Percentiles rank a stretch among this genome's conserved stretches.
Conservation (phyloP, 192 early-diverging fungal genomes). For the Entrophospora sp. region DNA sequence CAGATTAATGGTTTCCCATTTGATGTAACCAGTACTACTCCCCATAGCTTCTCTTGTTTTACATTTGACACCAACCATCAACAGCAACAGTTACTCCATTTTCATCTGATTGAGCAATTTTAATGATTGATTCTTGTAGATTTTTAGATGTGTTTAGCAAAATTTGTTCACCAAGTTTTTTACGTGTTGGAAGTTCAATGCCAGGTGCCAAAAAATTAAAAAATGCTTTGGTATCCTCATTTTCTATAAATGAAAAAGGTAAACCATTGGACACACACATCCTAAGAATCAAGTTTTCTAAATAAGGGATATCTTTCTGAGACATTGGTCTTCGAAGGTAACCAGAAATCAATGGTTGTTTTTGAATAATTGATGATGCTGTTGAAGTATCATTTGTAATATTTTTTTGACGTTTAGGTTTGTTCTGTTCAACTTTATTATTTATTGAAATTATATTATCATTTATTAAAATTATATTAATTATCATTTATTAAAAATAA, state of each 20-base stretch:
- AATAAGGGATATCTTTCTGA: neutral
- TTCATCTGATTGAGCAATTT: no score
- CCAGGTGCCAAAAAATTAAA: neutral
- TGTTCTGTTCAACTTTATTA: no score
- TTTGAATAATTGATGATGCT: no score
- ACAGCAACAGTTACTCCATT: neutral
- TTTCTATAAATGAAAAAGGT: neutral
- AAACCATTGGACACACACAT: neutral
- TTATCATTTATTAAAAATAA: no score
- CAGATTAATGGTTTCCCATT: neutral
- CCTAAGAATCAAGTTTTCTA: neutral
- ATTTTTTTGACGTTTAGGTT: no score
- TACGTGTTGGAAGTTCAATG: neutral
- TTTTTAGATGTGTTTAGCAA: neutral
- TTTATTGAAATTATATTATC: no score
- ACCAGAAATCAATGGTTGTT: no score
- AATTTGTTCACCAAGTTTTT: neutral
- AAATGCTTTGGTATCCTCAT: neutral
- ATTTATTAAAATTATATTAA: no score
- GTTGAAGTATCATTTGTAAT: no score
- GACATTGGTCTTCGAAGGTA: neutral
- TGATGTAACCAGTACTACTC: conserved; percentile 1
- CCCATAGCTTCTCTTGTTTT: neutral
- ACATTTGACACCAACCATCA: conserved; percentile 3
- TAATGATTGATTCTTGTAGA: no score